Conservation (phyloP, 805 yeast species). For the Metschnikowia colocasiae region DNA sequence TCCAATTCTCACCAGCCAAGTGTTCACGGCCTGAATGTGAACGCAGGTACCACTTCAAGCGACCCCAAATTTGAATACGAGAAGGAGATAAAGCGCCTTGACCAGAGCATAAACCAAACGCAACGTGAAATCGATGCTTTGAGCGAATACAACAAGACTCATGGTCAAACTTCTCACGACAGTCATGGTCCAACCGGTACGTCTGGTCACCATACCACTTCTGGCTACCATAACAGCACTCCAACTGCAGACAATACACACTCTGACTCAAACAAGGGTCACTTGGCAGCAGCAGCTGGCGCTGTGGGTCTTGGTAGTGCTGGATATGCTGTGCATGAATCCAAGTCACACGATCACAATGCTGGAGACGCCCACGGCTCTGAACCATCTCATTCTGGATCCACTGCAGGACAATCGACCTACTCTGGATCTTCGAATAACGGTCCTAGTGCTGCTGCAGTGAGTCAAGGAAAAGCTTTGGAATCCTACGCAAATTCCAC, state of each 20-base stretch:
- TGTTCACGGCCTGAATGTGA: conserved; percentile 2
- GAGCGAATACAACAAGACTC: background rate
- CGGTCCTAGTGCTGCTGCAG: conserved; percentile 4
- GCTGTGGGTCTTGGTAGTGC: conserved; percentile 20
- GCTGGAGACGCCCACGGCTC: conserved; percentile 15
- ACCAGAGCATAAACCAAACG: conserved; percentile 24
- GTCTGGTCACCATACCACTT: background rate
- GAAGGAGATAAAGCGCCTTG: conserved; percentile 22
- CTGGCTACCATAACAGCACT: too few species aligned
- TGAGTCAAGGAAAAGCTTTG: background rate
- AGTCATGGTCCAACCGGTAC: background rate
- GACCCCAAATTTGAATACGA: conserved; percentile 21
- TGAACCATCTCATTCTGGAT: background rate
- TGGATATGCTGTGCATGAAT: conserved; percentile 6
- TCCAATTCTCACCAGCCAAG: background rate
- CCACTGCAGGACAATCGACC: background rate
- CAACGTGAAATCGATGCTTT: conserved; percentile 24
- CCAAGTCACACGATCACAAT: conserved; percentile 1
- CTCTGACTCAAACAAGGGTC: conserved; percentile 7
- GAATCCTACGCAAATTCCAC: background rate
- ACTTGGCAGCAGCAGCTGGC: conserved; percentile 22
- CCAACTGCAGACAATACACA: background rate
- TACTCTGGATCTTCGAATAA: background rate
- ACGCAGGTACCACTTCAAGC: conserved; percentile 15
- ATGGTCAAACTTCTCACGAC: background rate